Base-by-base conservation (phyloP, 2,329 filamentous ascomycete species). In the Macrophomina tecta region DNA sequence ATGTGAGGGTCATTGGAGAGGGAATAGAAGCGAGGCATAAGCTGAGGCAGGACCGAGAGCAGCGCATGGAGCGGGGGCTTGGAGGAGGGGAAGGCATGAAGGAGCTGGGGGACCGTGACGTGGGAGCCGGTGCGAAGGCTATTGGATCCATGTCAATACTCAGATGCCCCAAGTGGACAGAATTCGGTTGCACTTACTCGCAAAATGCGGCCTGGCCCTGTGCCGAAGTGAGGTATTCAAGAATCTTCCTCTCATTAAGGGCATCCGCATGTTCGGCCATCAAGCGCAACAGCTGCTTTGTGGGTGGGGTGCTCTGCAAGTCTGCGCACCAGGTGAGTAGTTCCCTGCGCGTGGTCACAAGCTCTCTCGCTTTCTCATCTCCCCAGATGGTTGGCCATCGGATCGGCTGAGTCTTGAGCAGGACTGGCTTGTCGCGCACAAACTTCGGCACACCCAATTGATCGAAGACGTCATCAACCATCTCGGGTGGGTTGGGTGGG, bases 371-470 rank as follows among this genome's bases (percentile, higher is more conserved):
- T 78, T 91, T 81, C 23, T 98, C 94, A 2, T 97, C 92, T 49
- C 94, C 95, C 95, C 95, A 99, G 60, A 99, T 96, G 0, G 95
- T 99, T 4, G 95, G 95, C 94, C 94, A 99, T 60, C 95, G 87
- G 40, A 94, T 94, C 68, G 85, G 87, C 42, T 86, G 88, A 0
- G 95, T 98, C 77, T 89, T 89, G 72, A 98, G 81, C 18, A 91
- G 83, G 18, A 97, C 86, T 14, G 91, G 90, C 83, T 92, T 95
- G 80, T 97, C 91, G 36, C 95, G 90, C 68, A 95, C 84, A 75
- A 90, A 92, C 45, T 88, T 90, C 3, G 94, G 94, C 28, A 98
- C 86, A 72, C 91, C 85, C 18, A 99, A 87, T 30, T 90, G 83
- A 74, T 97, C 89, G 71, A 99, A 87, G 46, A 98, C 83, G 69